These are phyloP conservation scores for Sphaerosporella brunnea DNA, from an alignment of 495 filamentous ascomycete species.

Conservation along the genomic window DNA sequence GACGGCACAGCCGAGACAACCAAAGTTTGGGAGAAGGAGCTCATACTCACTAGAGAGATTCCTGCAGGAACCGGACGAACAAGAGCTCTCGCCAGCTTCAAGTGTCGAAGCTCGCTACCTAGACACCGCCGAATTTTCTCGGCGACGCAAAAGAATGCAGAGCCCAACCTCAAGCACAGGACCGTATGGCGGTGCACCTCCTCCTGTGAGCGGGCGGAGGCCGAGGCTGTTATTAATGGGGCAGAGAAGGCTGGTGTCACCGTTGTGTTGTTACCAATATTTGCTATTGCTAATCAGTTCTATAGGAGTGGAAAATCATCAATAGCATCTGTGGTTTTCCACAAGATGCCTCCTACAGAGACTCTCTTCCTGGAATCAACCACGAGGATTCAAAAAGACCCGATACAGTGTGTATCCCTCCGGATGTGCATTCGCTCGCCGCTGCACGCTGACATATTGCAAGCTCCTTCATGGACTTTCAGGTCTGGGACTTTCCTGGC, in stretches of 20 bases:
- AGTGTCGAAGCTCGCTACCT: conserved; percentile 1
- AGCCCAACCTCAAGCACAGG: conserved; percentile 13
- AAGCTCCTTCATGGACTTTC: conserved; percentile 97
- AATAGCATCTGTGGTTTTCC: conserved; percentile 92
- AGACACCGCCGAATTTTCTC: conserved; percentile 1
- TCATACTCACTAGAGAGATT: conserved; percentile 26
- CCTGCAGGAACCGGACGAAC: conserved; percentile 22
- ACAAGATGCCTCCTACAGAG: conserved; percentile 88
- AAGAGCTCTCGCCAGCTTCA: conserved; percentile 1
- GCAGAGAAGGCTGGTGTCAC: conserved; percentile 53
- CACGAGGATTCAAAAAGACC: conserved; percentile 76
- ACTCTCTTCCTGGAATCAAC: conserved; percentile 91
- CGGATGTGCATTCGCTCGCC: not conserved
- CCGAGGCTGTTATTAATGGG: conserved; percentile 89
- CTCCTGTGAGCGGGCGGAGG: conserved; percentile 35
- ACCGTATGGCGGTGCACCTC: conserved; percentile 8
- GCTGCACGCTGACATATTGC: not conserved
- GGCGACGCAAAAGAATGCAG: conserved; percentile 7
- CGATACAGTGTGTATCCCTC: conserved; percentile 53
- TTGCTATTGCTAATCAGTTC: conserved; percentile 20
- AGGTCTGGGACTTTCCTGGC: conserved; percentile 92
- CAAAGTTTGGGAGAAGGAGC: conserved; percentile 12
- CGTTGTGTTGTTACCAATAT: not conserved
- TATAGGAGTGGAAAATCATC: conserved; percentile 89
- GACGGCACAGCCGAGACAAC: not conserved